phyloP scores from a whole-genome alignment of 2,329 filamentous ascomycete genomes.

The Microsporum ferrugineum region DNA sequence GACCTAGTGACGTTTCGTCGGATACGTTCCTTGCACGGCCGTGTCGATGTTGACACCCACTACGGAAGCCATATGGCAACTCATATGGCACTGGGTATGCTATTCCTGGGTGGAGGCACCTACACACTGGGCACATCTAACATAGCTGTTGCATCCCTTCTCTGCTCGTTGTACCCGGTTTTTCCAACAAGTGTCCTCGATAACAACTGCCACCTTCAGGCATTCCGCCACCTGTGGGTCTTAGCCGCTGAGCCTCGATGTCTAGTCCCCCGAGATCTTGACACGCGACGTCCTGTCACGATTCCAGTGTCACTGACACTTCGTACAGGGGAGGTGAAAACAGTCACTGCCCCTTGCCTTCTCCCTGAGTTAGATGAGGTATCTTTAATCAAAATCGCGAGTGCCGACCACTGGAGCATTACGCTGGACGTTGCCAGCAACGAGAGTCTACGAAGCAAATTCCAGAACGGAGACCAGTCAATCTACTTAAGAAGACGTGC shows the following conservation, averaged over 20 bases:
- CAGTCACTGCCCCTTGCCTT: slow-evolving; percentile 45
- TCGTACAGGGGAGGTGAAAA: slow-evolving; percentile 28
- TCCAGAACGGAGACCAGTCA: slow-evolving; percentile 55
- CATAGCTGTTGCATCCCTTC: slow-evolving; percentile 69
- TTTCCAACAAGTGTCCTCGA: slow-evolving; percentile 84
- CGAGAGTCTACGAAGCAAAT: slow-evolving; percentile 50
- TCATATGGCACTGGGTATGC: slow-evolving; percentile 78
- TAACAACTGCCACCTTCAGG: slow-evolving; percentile 88
- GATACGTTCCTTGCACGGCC: slow-evolving; percentile 75
- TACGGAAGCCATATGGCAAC: slow-evolving; percentile 91
- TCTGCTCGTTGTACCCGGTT: slow-evolving; percentile 87
- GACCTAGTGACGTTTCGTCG: slow-evolving; percentile 77
- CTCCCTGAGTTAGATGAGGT: slow-evolving; percentile 37
- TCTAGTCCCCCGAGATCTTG: slow-evolving; percentile 73
- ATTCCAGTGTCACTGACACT: slow-evolving; percentile 59
- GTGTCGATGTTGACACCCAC: slow-evolving; percentile 68
- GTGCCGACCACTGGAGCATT: slow-evolving; percentile 66
- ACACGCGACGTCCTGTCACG: slow-evolving; percentile 67
- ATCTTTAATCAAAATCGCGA: slow-evolving; percentile 28
- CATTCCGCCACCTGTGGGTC: slow-evolving; percentile 95
- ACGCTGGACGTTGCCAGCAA: slow-evolving; percentile 61
- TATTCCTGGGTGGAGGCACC: slow-evolving; percentile 88
- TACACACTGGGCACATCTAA: slow-evolving; percentile 85
- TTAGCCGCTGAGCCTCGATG: slow-evolving; percentile 83
- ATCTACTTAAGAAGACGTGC: slow-evolving; percentile 63